phyloP scores from a whole-genome alignment of 805 yeast genomes.

The Danielia oregonensis region DNA sequence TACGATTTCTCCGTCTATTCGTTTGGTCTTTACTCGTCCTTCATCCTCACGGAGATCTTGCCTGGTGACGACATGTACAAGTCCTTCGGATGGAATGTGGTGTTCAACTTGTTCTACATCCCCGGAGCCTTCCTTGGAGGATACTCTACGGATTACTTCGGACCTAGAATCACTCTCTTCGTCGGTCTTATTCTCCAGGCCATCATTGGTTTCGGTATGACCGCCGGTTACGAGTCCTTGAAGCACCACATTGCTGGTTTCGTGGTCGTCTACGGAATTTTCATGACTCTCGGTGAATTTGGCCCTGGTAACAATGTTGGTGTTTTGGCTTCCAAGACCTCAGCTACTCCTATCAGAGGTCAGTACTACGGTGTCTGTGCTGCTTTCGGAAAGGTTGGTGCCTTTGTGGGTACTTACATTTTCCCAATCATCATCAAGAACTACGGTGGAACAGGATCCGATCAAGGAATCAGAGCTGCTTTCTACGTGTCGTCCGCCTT shows the following conservation, averaged over 20 bases:
- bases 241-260: conserved; percentile 67
- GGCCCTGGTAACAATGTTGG: conserved; percentile 96
- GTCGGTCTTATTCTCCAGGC: conserved; percentile 73
- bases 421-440: conserved; percentile 75
- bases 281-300: conserved; percentile 83
- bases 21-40: conserved; percentile 78
- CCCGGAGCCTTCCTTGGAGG: conserved; percentile 93
- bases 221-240: conserved; percentile 59
- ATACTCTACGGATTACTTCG: conserved; percentile 75
- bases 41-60: conserved; percentile 58
- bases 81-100: conserved; percentile 90
- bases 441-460: conserved; percentile 45
- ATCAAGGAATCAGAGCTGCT: conserved; percentile 66
- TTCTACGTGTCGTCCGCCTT: conserved; percentile 79
- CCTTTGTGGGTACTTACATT: conserved; percentile 83
- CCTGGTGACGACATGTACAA: conserved; percentile 61
- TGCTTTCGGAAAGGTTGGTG: conserved; percentile 89
- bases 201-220: conserved; percentile 77
- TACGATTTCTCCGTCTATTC: conserved; percentile 88
- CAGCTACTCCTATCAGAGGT: conserved; percentile 86
- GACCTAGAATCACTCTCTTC: conserved; percentile 80
- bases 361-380: conserved; percentile 90
- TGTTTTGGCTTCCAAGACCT: conserved; percentile 78
- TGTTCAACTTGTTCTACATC: conserved; percentile 79
- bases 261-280: conserved; percentile 84